Conservation (phyloP, 225 moss, liverwort and hornwort genomes). For the Marchantia paleacea region DNA sequence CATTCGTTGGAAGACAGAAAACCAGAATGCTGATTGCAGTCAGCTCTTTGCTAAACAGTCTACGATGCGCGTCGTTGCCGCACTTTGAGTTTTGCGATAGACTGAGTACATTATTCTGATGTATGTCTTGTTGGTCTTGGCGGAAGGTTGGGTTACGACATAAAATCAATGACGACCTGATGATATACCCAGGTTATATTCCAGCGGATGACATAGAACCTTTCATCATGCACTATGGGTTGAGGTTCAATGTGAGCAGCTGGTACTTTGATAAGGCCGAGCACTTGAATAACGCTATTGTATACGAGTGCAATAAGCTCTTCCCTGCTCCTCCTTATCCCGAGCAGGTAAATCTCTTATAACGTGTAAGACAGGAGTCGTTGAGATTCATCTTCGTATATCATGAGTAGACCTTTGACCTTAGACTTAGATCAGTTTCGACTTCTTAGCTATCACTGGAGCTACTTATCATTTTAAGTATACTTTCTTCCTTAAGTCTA, state of each 20-base stretch:
- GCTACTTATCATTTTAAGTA: neutral
- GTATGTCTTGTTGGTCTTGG: neutral
- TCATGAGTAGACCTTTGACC: neutral
- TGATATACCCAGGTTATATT: conserved; percentile 94
- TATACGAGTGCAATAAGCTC: conserved; percentile 71
- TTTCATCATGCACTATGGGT: conserved; percentile 87
- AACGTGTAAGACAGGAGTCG: neutral
- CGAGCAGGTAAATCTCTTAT: conserved; percentile 47
- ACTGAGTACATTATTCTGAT: neutral
- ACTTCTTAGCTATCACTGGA: neutral
- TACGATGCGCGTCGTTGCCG: neutral
- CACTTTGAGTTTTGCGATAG: neutral
- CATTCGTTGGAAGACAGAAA: neutral
- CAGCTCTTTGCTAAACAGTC: neutral
- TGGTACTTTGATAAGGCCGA: conserved; percentile 90
- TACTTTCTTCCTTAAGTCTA: neutral
- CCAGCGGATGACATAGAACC: conserved; percentile 69
- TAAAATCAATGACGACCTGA: conserved; percentile 66
- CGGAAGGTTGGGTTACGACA: conserved; percentile 80
- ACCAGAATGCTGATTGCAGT: neutral
- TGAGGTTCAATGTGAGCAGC: conserved; percentile 65
- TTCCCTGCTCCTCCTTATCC: conserved; percentile 78
- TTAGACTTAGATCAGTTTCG: neutral
- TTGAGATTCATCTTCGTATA: neutral
- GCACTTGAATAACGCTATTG: conserved; percentile 58